Evolutionary conservation across 495 filamentous ascomycete species (phyloP), one percentile per base, ranked within the genome.

Genomic region (Margaritispora aquatica): DNA sequence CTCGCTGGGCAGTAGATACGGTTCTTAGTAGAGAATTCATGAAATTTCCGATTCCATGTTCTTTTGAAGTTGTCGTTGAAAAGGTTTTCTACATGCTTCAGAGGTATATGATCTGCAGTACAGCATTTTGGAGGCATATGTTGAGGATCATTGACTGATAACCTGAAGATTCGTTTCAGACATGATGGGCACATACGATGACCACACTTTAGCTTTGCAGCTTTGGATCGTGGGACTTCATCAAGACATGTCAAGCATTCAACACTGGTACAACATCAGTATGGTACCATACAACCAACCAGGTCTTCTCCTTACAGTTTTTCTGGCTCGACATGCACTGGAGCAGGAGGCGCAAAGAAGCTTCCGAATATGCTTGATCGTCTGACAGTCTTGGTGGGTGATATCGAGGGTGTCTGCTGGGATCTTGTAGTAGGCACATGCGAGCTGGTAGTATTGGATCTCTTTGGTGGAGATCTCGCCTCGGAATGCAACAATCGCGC

Each of bases 101-200:
- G 71, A 0, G 89, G 83, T 59, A 95, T 91, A 62, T 82, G 80
- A 34, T 88, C 82, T 21, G 77, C 55, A 2, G 81, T 86, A 70
- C 90, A 95, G 65, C 90, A 95, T 63, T 74, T 80, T 0, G 90
- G 90, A 9, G 90, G 88, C 88, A 93, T 92, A 65, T 86, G 84
- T 27, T 82, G 78, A 0, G 88, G 87, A 68, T 92, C 87, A 34
- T 77, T 85, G 58, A 90, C 73, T 20, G 88, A 91, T 36, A 87
- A 73, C 22, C 74, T 82, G 69, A 94, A 95, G 61, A 84, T 79
- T 20, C 84, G 81, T 65, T 81, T 82, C 22, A 95, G 73, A 70
- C 90, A 95, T 10, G 78, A 65, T 55, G 86, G 73, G 69, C 90
- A 95, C 86, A 89, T 91, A 44, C 81, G 81, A 67, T 95, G 90